Evolutionary conservation across 345 rosid genomes (phyloP), one percentile per base, ranked within the genome.

Genomic region (Ceriops zippeliana): DNA sequence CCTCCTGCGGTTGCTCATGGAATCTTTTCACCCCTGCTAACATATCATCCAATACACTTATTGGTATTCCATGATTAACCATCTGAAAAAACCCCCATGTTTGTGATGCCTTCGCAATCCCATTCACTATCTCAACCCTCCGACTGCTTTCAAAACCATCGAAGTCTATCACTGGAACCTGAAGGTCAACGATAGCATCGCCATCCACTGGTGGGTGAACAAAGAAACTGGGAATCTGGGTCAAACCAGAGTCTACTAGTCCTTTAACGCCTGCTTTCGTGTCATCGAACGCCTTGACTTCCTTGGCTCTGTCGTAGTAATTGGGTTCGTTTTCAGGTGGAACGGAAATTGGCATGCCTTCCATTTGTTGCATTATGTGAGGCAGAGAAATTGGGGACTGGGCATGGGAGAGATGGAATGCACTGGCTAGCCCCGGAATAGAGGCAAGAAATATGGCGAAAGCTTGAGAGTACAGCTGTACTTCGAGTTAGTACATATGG

Each of bases 61-160:
- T 53, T 0, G 86, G 79, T 67, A 84, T 61, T 62, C 78, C 86
- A 63, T 86, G 86, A 58, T 83, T 79, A 35, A 83, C 72, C 67
- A 85, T 67, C 60, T 83, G 86, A 66, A 85, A 83, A 52, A 85
- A 73, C 15, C 84, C 89, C 85, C 89, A 79, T 16, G 67, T 79
- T 68, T 77, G 78, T 24, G 86, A 71, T 16, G 83, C 86, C 28
- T 42, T 62, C 5, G 74, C 9, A 20, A 83, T 77, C 71, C 68
- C 63, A 17, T 66, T 24, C 20, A 75, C 73, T 8, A 77, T 70
- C 74, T 71, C 78, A 24, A 9, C 28, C 28, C 15, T 42, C 24
- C 75, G 61, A 17, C 49, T 42, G 19, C 67, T 58, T 22, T 78
- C 69, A 9, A 51, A 51, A 38, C 81, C 78, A n/a, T 65, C 74